Evolutionary conservation across 2,329 filamentous ascomycete genomes (phyloP).

Genomic region (Chaetomium globosum): DNA sequence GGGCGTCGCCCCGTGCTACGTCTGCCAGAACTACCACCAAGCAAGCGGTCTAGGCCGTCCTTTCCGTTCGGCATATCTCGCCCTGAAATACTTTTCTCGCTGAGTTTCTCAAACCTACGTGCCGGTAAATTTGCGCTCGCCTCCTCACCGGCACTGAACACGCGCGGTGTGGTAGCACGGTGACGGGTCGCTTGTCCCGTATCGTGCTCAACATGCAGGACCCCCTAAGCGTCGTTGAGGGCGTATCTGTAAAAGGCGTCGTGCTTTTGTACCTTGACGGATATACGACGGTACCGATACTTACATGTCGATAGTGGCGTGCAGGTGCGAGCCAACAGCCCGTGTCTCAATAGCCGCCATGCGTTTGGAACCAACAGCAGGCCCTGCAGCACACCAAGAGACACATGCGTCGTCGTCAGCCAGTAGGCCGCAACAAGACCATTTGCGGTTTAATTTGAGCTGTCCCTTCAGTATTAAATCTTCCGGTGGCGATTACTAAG

Average conservation of each 20-base stretch:
- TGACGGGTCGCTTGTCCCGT: neutral
- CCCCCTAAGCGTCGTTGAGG: neutral
- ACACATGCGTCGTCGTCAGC: neutral
- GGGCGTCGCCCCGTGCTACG: neutral
- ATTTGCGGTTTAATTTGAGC: conserved; percentile 14
- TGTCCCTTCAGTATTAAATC: neutral
- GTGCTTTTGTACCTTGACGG: too few relatives aligned
- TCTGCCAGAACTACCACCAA: too few relatives aligned
- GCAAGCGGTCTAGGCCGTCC: neutral
- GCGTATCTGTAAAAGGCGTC: neutral
- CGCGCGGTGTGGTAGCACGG: neutral
- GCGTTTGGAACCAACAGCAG: conserved; percentile 24
- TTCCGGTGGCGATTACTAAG: neutral
- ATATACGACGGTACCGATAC: conserved; percentile 6
- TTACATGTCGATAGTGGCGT: neutral
- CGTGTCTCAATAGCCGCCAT: conserved; percentile 28
- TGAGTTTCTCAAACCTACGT: neutral
- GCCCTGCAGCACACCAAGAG: conserved; percentile 10
- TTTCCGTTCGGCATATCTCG: neutral
- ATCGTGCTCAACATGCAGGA: conserved; percentile 5
- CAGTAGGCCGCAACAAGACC: too few relatives aligned
- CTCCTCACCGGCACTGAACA: neutral
- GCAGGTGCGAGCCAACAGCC: conserved; percentile 12
- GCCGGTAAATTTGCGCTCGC: neutral
- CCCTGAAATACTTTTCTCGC: neutral